A percentile compares a stretch with the other conserved stretches of the same genome.
These are phyloP conservation scores for Trichoderma arundinaceum DNA, from an alignment of 2,329 filamentous ascomycete species.

Conservation along the genomic window DNA sequence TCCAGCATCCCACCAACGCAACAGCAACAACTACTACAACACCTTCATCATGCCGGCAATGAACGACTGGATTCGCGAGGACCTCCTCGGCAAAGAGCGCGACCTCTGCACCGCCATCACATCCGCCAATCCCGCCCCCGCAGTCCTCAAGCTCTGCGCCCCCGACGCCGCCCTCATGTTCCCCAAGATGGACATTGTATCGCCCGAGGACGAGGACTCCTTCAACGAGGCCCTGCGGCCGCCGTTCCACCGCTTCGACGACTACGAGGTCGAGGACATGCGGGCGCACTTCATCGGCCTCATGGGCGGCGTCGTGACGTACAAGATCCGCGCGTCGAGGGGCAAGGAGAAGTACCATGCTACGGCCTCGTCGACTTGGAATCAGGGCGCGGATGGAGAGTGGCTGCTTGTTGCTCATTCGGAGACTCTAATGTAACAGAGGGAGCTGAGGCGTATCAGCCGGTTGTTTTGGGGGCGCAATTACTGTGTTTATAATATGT, in stretches of 20 bases:
- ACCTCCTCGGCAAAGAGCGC: constrained; percentile 30
- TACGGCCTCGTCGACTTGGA: constrained; percentile 30
- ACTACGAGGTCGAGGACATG: constrained; percentile 27
- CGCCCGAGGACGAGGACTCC: constrained; percentile 27
- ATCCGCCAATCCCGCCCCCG: constrained; percentile 26
- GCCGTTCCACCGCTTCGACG: constrained; percentile 30
- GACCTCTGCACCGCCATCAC: constrained; percentile 32
- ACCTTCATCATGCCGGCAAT: constrained; percentile 27
- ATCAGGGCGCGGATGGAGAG: constrained; percentile 30
- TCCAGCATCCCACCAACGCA: not conserved
- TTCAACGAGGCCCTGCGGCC: constrained; percentile 27
- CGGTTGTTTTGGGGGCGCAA: constrained; percentile 15
- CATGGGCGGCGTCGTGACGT: constrained; percentile 32
- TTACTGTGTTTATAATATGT: not conserved
- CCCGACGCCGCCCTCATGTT: constrained; percentile 31
- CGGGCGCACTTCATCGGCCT: constrained; percentile 27
- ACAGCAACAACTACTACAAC: not conserved
- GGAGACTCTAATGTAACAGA: constrained; percentile 20
- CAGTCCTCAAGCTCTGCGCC: constrained; percentile 29
- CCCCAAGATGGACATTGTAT: constrained; percentile 30
- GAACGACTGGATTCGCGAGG: constrained; percentile 32
- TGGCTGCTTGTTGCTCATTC: constrained; percentile 27
- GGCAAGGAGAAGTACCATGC: constrained; percentile 28
- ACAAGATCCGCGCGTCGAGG: constrained; percentile 26
- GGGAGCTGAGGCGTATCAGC: not conserved